These are phyloP conservation scores for Solanum chacoense DNA, from an alignment of 305 asterid species.

Conservation along the genomic window DNA sequence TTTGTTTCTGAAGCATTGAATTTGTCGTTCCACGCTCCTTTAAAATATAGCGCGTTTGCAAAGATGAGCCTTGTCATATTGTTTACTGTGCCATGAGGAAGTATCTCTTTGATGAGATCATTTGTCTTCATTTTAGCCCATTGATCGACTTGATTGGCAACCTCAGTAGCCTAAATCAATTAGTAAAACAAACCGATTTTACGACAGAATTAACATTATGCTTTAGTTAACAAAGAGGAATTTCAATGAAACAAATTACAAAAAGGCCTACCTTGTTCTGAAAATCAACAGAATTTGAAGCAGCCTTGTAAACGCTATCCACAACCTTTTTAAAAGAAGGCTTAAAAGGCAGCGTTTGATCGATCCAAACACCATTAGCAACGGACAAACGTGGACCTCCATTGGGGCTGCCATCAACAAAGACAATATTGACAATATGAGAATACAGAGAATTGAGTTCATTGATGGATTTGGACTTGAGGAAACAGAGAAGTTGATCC, in stretches of 20 bases:
- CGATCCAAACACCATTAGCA: slow-evolving; percentile 69
- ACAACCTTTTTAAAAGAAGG: slow-evolving; percentile 29
- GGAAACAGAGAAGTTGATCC: not conserved
- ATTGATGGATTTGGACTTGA: slow-evolving; percentile 23
- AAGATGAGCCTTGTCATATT: slow-evolving; percentile 45
- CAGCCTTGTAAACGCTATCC: slow-evolving; percentile 35
- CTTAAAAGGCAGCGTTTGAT: slow-evolving; percentile 36
- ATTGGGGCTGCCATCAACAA: slow-evolving; percentile 40
- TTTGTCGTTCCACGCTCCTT: slow-evolving; percentile 60
- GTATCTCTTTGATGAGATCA: slow-evolving; percentile 60
- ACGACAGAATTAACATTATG: not conserved
- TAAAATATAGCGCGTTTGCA: slow-evolving; percentile 63
- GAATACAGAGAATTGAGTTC: slow-evolving; percentile 38
- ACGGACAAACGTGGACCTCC: slow-evolving; percentile 55
- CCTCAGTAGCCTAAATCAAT: slow-evolving; percentile 41
- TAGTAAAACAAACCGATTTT: slow-evolving; percentile 11
- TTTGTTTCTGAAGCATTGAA: slow-evolving; percentile 46
- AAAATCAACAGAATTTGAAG: slow-evolving; percentile 40
- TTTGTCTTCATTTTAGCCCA: slow-evolving; percentile 66
- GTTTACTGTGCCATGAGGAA: slow-evolving; percentile 41
- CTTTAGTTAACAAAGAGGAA: not conserved
- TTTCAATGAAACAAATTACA: not conserved
- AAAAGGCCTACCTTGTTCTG: slow-evolving; percentile 19
- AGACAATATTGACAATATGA: slow-evolving; percentile 22
- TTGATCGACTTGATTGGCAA: slow-evolving; percentile 33